Base-by-base conservation (phyloP, 2,329 filamentous ascomycete genomes). In the Aspergillus spinulosporus region DNA sequence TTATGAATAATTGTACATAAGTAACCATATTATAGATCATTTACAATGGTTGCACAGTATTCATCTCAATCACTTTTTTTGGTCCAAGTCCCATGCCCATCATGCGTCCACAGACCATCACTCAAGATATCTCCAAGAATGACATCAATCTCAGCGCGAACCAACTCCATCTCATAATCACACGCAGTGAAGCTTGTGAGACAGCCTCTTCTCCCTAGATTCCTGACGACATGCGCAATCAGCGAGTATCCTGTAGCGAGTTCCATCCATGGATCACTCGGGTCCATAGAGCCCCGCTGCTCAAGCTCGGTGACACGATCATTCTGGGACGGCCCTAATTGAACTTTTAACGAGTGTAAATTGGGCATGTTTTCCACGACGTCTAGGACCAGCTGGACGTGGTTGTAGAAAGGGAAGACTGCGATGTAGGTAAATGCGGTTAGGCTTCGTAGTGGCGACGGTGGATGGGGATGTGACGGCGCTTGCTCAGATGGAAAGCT, bases 381-480 rank as follows among this genome's bases (percentile, higher is more conserved):
- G 44, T 72, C 74, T 39, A 76, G 60, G 3, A 78, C 68, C 1
- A 72, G 57, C 39, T 80, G 72, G 49, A 88, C 78, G 66, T 90
- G 87, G 4, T 80, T 80, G 47, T 80, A 78, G 36, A 86, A 83
- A 0, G 88, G 88, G 62, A 90, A 90, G 5, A 89, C 82, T 37
- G 84, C 85, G 2, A 86, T 79, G 66, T 89, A 89, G 53, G 74
- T 73, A 57, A 83, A 78, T 1, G 74, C 75, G 2, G 64, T 67
- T 15, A 77, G 59, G 6, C 59, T 61, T 3, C 75, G 77, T 47
- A 88, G 71, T 14, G 78, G 74, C 11, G 68, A 59, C 0, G 75
- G 73, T 7, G 83, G 63, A 11, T 75, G 66, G 2, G 72, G 63
- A 34, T 34, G 32, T 34, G 32, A 11, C 6, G 32, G 32, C 11